Base-by-base conservation (phyloP, 2,329 filamentous ascomycete species). In the Aspergillus proliferans region DNA sequence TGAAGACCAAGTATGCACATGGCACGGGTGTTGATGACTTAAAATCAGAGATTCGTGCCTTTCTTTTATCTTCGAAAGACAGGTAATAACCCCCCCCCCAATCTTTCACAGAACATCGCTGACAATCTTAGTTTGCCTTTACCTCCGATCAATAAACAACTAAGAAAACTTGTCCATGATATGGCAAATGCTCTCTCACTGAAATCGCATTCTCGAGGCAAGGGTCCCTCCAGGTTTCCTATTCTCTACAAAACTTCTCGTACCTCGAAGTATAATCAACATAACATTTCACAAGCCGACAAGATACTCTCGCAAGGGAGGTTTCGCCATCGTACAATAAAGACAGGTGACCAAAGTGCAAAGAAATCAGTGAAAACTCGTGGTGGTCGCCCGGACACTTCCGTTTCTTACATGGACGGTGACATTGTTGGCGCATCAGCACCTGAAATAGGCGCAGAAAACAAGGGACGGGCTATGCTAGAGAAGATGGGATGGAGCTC, bases 401-500 rank as follows among this genome's bases (percentile, higher is more conserved):
- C 75, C 8, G 78, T 79, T 10, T 77, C 76, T 1, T 88, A 93
- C 57, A 81, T 80, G 52, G 87, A 97, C 60, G 93, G 93, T 15
- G 91, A 97, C 56, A 75, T 95, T 24, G 90, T 97, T 2, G 93
- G 92, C 43, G 88, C 81, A 1, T 82, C 83, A 43, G 91, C 92
- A 1, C 87, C 90, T 9, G 91, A 95, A 66, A 77, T 98, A 28
- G 87, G 88, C 1, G 75, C 76, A 4, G 87, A 86, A 47, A 97
- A 95, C 65, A 88, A 83, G 57, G 93, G 93, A 9, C 81, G 89
- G 45, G 82, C 83, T 3, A 87, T 98, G 83, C 72, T 98, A 55
- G 89, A 95, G 72, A 97, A 93, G 71, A 97, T 97, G 93, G 93
- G 93, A 3, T 98, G 93, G 91, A 87, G 81, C 52, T 85, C 79